These are phyloP conservation scores for Dentipellis fragilis DNA, from an alignment of 768 basidiomycete species.

Conservation along the genomic window DNA sequence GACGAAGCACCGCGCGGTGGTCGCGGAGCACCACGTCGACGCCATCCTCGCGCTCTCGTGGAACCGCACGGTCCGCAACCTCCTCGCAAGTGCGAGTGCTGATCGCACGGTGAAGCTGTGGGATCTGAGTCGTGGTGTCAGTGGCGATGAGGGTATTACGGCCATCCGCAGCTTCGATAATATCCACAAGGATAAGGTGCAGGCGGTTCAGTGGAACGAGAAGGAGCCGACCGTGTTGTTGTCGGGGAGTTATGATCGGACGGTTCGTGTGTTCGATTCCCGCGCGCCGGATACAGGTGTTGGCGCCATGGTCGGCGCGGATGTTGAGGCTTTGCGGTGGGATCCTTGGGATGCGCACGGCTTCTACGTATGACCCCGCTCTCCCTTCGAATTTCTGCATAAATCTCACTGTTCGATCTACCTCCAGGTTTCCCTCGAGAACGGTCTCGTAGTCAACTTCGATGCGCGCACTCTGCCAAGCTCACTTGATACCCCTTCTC, in stretches of 20 bases:
- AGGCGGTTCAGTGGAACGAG: slow-evolving; percentile 92
- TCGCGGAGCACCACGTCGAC: slow-evolving; percentile 78
- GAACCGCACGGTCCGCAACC: slow-evolving; percentile 83
- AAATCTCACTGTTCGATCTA: not conserved
- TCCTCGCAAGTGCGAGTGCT: slow-evolving; percentile 86
- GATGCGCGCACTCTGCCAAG: slow-evolving; percentile 80
- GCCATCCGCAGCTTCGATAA: slow-evolving; percentile 80
- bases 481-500: slow-evolving; percentile 50
- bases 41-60: slow-evolving; percentile 90
- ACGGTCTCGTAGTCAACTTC: slow-evolving; percentile 87
- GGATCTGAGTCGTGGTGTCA: slow-evolving; percentile 61
- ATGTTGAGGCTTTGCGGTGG: slow-evolving; percentile 92
- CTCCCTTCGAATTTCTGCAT: not conserved
- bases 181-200: slow-evolving; percentile 88
- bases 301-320: slow-evolving; percentile 78
- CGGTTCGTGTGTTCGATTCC: slow-evolving; percentile 90
- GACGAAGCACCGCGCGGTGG: slow-evolving; percentile 49
- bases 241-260: slow-evolving; percentile 91
- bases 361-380: slow-evolving; percentile 63
- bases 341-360: slow-evolving; percentile 87
- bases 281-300: slow-evolving; percentile 74
- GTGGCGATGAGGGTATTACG: slow-evolving; percentile 28
- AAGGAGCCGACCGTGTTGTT: slow-evolving; percentile 81
- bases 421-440: slow-evolving; percentile 82
- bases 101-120: slow-evolving; percentile 96